Conservation (phyloP, 768 basidiomycete genomes). For the Tylopilus cervinicoccineus region DNA sequence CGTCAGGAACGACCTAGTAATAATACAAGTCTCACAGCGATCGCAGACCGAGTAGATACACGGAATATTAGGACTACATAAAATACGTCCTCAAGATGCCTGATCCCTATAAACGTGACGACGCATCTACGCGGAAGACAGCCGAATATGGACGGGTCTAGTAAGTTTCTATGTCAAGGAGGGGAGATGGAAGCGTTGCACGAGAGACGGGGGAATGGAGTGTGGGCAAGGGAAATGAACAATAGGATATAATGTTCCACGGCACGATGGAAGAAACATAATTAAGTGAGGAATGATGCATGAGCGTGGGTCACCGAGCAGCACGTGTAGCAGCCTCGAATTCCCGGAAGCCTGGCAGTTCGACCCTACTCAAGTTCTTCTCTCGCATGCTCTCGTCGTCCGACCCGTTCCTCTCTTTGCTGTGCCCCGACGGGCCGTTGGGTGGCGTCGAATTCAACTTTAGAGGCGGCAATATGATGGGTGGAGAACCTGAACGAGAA, state of each 20-base stretch:
- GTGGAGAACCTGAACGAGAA: slow-evolving; percentile 64
- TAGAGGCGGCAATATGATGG: slow-evolving; percentile 68
- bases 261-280: slow-evolving; percentile 6
- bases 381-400: slow-evolving; percentile 22
- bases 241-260: slow-evolving; percentile 21
- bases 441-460: slow-evolving; percentile 38
- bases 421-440: slow-evolving; percentile 9
- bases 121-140: slow-evolving; percentile 26
- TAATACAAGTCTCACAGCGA: slow-evolving; percentile 15
- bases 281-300: slow-evolving; percentile 2
- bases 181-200: slow-evolving; percentile 7
- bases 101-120: slow-evolving; percentile 30
- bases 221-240: slow-evolving; percentile 3
- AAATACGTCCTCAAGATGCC: slow-evolving; percentile 35
- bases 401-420: slow-evolving; percentile 17
- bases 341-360: slow-evolving; percentile 59
- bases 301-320: slow-evolving; percentile 16
- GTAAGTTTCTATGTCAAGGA: slow-evolving; percentile 19
- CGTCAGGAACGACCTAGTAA: no score
- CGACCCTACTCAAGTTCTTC: slow-evolving; percentile 35
- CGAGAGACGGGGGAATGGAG: slow-evolving; percentile 1
- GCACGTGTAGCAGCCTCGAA: slow-evolving; percentile 50
- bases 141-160: slow-evolving; percentile 19
- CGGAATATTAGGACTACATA: slow-evolving; percentile 31
- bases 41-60: slow-evolving; percentile 24